A percentile compares a stretch with the other conserved stretches of the same genome.
These are phyloP conservation scores for Corylus heterophylla DNA, from an alignment of 306 rosid genomes.

Conservation along the genomic window DNA sequence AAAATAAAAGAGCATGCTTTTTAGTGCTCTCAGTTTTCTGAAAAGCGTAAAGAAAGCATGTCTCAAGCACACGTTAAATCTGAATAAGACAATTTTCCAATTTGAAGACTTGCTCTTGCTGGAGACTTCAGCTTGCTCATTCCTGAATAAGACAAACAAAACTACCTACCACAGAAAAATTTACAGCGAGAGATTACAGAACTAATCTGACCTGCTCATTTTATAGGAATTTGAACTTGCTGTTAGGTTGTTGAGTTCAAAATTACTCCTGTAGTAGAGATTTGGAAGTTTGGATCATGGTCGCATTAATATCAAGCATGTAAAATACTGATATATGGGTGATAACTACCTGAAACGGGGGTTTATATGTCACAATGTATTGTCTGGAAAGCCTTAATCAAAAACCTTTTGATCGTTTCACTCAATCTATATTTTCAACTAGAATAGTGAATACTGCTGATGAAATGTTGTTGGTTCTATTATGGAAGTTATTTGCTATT, in stretches of 20 bases:
- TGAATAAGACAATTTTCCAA: not conserved
- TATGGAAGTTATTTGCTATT: not conserved
- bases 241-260: not conserved
- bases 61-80: too few relatives aligned
- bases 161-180: not conserved
- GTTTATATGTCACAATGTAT: not conserved
- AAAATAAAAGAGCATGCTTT: too few relatives aligned
- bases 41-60: too few relatives aligned
- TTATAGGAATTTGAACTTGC: not conserved
- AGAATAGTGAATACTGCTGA: not conserved
- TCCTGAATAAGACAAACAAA: not conserved
- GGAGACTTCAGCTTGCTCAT: not conserved
- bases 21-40: too few relatives aligned
- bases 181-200: not conserved
- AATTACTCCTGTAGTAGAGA: not conserved
- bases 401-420: not conserved
- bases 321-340: not conserved
- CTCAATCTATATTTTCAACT: not conserved
- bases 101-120: not conserved
- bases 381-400: not conserved
- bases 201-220: not conserved
- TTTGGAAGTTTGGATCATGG: not conserved
- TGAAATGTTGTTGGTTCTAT: not conserved
- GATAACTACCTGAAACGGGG: not conserved
- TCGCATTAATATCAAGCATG: not conserved